These are phyloP conservation scores for Solanum appendiculatum DNA, from an alignment of 257 asterid genomes.

Conservation along the genomic window DNA sequence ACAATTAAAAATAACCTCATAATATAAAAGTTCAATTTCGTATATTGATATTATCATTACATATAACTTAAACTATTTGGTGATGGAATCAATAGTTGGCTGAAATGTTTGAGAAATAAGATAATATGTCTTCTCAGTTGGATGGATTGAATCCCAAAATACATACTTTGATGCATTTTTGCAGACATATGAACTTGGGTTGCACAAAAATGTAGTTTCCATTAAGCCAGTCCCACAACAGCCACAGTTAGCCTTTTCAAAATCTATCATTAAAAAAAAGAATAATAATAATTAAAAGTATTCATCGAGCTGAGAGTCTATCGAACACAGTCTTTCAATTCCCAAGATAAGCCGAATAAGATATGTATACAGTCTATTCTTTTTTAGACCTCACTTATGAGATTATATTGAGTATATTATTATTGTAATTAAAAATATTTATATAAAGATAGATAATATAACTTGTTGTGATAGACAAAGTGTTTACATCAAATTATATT, in stretches of 20 bases:
- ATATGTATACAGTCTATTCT: not conserved
- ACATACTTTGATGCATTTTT: constrained; percentile 39
- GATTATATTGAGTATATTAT: not conserved
- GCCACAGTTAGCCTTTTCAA: constrained; percentile 45
- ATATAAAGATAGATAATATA: not conserved
- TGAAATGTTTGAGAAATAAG: constrained; percentile 21
- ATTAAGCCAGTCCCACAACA: constrained; percentile 79
- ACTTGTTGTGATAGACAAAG: not conserved
- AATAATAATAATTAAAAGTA: too few species aligned
- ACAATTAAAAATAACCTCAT: not conserved
- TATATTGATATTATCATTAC: not conserved
- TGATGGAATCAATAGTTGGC: constrained; percentile 32
- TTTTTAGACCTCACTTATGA: not conserved
- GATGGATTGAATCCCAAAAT: constrained; percentile 76
- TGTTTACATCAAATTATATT: not conserved
- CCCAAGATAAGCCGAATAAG: not conserved
- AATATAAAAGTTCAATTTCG: not conserved
- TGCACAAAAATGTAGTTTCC: constrained; percentile 52
- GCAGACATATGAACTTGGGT: constrained; percentile 31
- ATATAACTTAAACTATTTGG: not conserved
- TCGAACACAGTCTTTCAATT: not conserved
- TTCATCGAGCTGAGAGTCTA: not conserved
- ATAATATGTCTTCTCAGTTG: constrained; percentile 36
- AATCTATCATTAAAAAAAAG: constrained; percentile 18
- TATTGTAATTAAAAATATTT: not conserved